Conservation (phyloP, 2,329 filamentous ascomycete species). For the Verticillium isaacii region DNA sequence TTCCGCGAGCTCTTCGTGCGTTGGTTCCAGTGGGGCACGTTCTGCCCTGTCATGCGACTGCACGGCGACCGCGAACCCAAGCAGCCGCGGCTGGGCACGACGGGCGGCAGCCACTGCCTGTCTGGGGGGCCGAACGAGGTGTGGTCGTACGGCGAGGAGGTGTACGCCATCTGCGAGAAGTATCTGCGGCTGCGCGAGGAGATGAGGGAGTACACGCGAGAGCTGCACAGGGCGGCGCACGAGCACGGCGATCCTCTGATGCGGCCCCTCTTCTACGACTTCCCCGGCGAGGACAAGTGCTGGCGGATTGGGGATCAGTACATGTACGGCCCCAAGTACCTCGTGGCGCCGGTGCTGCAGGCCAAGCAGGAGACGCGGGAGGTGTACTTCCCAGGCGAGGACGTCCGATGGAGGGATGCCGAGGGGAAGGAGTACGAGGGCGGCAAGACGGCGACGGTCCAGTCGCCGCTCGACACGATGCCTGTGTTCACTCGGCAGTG, state of each 20-base stretch:
- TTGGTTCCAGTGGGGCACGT: conserved; percentile 67
- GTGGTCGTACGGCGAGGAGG: conserved; percentile 59
- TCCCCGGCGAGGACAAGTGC: conserved; percentile 44
- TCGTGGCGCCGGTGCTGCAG: conserved; percentile 52
- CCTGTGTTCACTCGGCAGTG: conserved; percentile 8
- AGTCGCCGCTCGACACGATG: conserved; percentile 10
- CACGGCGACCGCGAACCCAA: conserved; percentile 62
- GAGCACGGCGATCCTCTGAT: conserved; percentile 57
- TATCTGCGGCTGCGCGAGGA: conserved; percentile 56
- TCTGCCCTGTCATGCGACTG: conserved; percentile 63
- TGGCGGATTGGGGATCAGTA: conserved; percentile 60
- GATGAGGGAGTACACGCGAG: conserved; percentile 52
- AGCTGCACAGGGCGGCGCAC: conserved; percentile 55
- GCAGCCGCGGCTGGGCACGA: conserved; percentile 18
- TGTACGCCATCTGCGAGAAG: conserved; percentile 54
- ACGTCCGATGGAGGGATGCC: conserved; percentile 6
- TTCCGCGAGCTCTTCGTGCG: conserved; percentile 62
- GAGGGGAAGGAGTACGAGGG: conserved; percentile 9
- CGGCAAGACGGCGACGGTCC: conserved; percentile 6
- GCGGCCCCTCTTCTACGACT: conserved; percentile 59
- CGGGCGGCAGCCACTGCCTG: conserved; percentile 23
- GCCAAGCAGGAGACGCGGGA: conserved; percentile 35
- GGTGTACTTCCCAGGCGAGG: conserved; percentile 46
- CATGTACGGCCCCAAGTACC: conserved; percentile 57
- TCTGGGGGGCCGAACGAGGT: conserved; percentile 57